Evolutionary conservation across 2,329 filamentous ascomycete genomes (phyloP), one percentile per base, ranked within the genome.

Genomic region (Dendrostoma leiphaemia): DNA sequence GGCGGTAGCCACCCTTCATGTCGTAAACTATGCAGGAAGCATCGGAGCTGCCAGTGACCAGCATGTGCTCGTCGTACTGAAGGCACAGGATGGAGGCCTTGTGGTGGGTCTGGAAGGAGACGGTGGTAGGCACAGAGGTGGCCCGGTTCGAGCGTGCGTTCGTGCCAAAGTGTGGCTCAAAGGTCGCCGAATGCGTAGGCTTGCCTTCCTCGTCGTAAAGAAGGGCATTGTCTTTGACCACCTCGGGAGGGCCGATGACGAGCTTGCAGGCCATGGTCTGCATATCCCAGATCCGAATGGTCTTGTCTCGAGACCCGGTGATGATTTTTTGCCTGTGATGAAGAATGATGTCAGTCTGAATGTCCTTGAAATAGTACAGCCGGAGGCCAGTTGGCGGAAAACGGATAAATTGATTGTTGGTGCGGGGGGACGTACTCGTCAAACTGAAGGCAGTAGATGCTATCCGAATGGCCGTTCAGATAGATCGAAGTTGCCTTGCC

Each of bases 381-480:
- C n/a, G n/a, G n/a, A n/a, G n/a, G n/a, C n/a, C n/a, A n/a, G n/a
- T n/a, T n/a, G 15, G 28, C 1, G 10, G 10, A 21, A 32, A 15
- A 21, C 12, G 19, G 8, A 45, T 6, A 31, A n/a, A n/a, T n/a
- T n/a, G n/a, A 3, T 32, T 32, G 7, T 32, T 10, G 15, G 10
- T 21, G 26, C 6, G 10, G 34, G 6, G n/a, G 12, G 21, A 76
- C 86, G 63, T 81, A 91, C 87, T 97, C 93, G 69, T 99, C 94
- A 68, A 97, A 99, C 67, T 99, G 94, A 53, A 96, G 83, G 71
- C 94, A 99, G 74, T 99, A 99, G 54, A 99, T 95, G 61, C 91
- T 97, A 69, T 99, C 94, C 24, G 86, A 86, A 69, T 99, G 94
- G 2, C 94, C 94, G 64, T 94, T 91, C 21, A 99, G 80, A 69